phyloP scores from a whole-genome alignment of 345 rosid species.

The Brassica napus region Da-Ae NC_063451.1:47057501-47058000 shows the following conservation, averaged over 20 bases:
- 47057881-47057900: too few species aligned
- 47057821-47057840: background rate
- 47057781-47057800: background rate
- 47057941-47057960: too few species aligned
- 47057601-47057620: background rate
- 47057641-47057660: background rate
- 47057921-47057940: too few species aligned
- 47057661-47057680: background rate
- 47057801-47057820: background rate
- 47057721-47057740: background rate
- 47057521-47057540: background rate
- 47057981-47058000: background rate
- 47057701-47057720: background rate
- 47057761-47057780: background rate
- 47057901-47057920: too few species aligned
- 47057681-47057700: background rate
- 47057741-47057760: background rate
- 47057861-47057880: too few species aligned
- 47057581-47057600: background rate
- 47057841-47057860: too few species aligned
- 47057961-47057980: background rate
- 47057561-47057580: background rate
- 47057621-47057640: background rate
- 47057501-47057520: conserved; percentile 8
- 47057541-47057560: conserved; percentile 3